phyloP scores from a whole-genome alignment of 345 rosid genomes.

The Hibiscus mutabilis region DNA sequence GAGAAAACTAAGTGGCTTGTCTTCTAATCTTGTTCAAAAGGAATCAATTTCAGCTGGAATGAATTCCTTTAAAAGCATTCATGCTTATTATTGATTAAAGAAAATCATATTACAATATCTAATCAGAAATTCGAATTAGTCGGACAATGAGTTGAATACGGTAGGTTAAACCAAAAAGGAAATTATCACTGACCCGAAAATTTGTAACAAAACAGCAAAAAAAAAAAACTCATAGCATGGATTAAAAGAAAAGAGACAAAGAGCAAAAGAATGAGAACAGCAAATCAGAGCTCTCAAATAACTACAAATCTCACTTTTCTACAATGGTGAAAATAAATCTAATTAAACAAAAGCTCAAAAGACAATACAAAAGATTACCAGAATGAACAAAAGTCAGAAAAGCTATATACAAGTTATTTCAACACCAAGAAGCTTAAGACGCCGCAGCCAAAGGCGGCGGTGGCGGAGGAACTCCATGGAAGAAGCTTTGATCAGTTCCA shows the following conservation, averaged over 20 bases:
- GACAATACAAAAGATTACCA: background rate
- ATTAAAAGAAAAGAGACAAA: background rate
- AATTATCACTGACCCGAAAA: no score
- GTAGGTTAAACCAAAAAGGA: no score
- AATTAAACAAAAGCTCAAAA: background rate
- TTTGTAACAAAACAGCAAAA: no score
- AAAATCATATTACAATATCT: no score
- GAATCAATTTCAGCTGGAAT: background rate
- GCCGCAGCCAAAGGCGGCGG: conserved; percentile 48
- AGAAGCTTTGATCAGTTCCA: conserved; percentile 20
- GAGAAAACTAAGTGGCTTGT: background rate
- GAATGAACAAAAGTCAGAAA: conserved; percentile 30
- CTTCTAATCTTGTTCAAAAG: background rate
- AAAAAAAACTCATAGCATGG: no score
- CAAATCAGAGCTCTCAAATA: conserved; percentile 7
- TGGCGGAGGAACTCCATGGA: conserved; percentile 27
- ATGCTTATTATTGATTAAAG: background rate
- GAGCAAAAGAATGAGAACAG: no score
- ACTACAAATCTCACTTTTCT: conserved; percentile 3
- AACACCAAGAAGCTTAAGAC: conserved; percentile 30
- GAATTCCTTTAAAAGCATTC: background rate
- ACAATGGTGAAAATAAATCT: background rate
- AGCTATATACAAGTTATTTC: conserved; percentile 25
- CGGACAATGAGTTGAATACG: no score
- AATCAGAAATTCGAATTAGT: no score